These are phyloP conservation scores for Melanomma pulvis-pyrius DNA, from an alignment of 495 filamentous ascomycete species.

Conservation along the genomic window DNA sequence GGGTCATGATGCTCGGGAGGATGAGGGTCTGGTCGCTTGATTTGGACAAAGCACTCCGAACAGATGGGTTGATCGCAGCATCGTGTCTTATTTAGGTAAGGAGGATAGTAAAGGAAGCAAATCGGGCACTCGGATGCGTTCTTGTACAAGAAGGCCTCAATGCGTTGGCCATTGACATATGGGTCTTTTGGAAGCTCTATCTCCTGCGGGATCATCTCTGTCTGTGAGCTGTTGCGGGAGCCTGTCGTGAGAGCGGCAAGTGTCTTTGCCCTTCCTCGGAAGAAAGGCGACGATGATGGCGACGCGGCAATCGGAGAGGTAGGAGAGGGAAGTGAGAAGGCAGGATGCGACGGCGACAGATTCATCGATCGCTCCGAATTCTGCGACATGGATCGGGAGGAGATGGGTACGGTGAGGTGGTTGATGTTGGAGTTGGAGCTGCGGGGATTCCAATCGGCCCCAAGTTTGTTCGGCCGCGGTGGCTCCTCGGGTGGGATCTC, in stretches of 20 bases:
- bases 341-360: conserved; percentile 52
- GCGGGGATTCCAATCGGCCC: conserved; percentile 47
- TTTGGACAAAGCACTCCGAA: conserved; percentile 98
- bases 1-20: conserved; percentile 81
- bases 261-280: conserved; percentile 77
- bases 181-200: conserved; percentile 79
- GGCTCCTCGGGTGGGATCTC: conserved; percentile 70
- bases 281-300: conserved; percentile 64
- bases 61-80: conserved; percentile 98
- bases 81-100: conserved; percentile 91
- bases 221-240: conserved; percentile 66
- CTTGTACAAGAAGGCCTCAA: conserved; percentile 93
- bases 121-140: conserved; percentile 90
- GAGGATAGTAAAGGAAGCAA: conserved; percentile 94
- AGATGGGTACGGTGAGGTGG: conserved; percentile 75
- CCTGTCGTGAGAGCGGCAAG: conserved; percentile 76
- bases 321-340: conserved; percentile 54
- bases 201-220: conserved; percentile 74
- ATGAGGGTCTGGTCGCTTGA: conserved; percentile 95
- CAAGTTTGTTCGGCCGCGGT: conserved; percentile 43
- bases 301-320: conserved; percentile 48
- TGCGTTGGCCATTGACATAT: conserved; percentile 85
- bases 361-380: conserved; percentile 66
- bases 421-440: conserved; percentile 56
- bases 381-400: conserved; percentile 70